phyloP scores from a whole-genome alignment of 2,329 filamentous ascomycete genomes.

The Decorospora gaudefroyi region DNA sequence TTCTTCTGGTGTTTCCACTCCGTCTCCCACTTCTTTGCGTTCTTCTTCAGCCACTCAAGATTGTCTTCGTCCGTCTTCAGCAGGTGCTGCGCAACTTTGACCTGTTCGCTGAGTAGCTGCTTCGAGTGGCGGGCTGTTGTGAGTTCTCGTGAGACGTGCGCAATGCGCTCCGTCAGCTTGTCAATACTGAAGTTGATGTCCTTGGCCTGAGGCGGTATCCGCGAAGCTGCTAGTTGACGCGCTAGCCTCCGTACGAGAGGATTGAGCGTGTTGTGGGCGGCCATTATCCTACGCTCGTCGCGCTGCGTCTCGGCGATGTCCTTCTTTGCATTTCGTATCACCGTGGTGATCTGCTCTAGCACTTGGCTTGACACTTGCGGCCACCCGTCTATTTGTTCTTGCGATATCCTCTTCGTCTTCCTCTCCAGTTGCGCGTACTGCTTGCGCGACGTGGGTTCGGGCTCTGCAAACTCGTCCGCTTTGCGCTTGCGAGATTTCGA shows the following conservation, averaged over 20 bases:
- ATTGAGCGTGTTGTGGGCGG: conserved; percentile 62
- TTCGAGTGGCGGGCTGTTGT: conserved; percentile 67
- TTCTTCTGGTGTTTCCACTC: conserved; percentile 41
- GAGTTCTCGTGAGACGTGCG: conserved; percentile 54
- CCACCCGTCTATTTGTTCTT: conserved; percentile 54
- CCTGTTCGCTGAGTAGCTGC: conserved; percentile 63
- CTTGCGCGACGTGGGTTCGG: conserved; percentile 21
- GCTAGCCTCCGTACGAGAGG: conserved; percentile 61
- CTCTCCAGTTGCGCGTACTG: conserved; percentile 44
- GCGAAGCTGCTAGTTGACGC: conserved; percentile 63
- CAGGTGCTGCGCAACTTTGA: conserved; percentile 57
- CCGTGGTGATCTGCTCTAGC: conserved; percentile 59
- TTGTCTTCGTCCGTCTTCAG: conserved; percentile 36
- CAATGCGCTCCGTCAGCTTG: conserved; percentile 63
- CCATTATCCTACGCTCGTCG: conserved; percentile 52
- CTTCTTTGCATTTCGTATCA: conserved; percentile 64
- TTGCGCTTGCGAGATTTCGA: conserved; percentile 29
- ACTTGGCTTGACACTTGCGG: conserved; percentile 60
- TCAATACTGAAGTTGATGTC: conserved; percentile 67
- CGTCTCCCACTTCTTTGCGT: conserved; percentile 35
- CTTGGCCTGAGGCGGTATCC: conserved; percentile 65
- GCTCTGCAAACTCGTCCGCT: conserved; percentile 28
- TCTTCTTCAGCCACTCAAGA: conserved; percentile 36
- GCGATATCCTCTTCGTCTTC: conserved; percentile 44
- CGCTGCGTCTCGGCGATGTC: conserved; percentile 64